A percentile compares a stretch with the other conserved stretches of the same genome.
Evolutionary conservation across 1,139 yeast species (phyloP).

Genomic region (Hansenula lynferdii): DNA sequence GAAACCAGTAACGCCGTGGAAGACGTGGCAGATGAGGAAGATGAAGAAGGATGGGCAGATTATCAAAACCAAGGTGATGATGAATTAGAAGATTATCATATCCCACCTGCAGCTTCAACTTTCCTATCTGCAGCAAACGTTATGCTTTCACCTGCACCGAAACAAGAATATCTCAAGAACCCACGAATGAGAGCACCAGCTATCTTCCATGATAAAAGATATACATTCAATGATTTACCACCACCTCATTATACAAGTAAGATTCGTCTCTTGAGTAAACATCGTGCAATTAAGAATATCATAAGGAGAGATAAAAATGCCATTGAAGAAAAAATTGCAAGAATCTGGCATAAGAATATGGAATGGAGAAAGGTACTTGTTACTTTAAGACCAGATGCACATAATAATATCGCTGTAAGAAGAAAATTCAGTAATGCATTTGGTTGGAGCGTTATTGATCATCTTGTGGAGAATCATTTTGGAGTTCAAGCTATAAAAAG

Average conservation of each 20-base stretch:
- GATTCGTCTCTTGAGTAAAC: conserved; percentile 2
- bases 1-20: too few species aligned
- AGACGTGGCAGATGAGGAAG: conserved; percentile 2
- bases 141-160: conserved; percentile 81
- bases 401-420: conserved; percentile 86
- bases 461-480: conserved; percentile 68
- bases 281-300: conserved; percentile 12
- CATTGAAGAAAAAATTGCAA: conserved; percentile 80
- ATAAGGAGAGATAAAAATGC: conserved; percentile 32
- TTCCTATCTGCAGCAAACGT: conserved; percentile 53
- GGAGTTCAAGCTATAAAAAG: conserved; percentile 16
- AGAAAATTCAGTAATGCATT: conserved; percentile 89
- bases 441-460: conserved; percentile 94
- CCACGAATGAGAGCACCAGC: conserved; percentile 52
- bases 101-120: conserved; percentile 54
- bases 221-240: conserved; percentile 63
- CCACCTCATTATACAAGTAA: conserved; percentile 31
- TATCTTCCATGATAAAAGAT: conserved; percentile 78
- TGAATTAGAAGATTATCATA: conserved; percentile 27
- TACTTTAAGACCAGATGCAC: conserved; percentile 87
- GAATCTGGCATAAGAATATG: conserved; percentile 83
- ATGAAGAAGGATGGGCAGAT: background rate
- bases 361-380: conserved; percentile 92
- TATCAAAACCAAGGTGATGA: background rate
- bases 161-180: conserved; percentile 56